Evolutionary conservation across 2,329 filamentous ascomycete species (phyloP).

Genomic region (Verticillium klebahnii): DNA sequence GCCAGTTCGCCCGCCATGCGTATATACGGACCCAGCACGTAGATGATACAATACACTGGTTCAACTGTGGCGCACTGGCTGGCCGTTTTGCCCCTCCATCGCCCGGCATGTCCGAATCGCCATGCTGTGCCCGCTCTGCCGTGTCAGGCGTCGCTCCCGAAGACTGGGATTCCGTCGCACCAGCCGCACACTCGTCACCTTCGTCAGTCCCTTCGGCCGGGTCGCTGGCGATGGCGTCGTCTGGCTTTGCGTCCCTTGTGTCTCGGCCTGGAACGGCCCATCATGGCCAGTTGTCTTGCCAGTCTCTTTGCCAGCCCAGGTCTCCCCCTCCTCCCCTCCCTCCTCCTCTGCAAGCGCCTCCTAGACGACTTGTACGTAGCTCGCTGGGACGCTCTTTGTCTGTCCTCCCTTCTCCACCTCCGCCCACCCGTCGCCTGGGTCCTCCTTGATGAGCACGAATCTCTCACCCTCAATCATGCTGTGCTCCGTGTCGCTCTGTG

Average conservation of each 20-base stretch:
- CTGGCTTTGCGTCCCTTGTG: too few relatives aligned
- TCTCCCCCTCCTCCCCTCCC: background rate
- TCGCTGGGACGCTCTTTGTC: slow-evolving; percentile 86
- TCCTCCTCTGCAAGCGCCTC: slow-evolving; percentile 9
- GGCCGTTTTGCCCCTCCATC: background rate
- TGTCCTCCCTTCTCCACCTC: slow-evolving; percentile 90
- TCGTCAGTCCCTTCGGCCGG: background rate
- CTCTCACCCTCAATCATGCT: slow-evolving; percentile 87
- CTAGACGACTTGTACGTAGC: slow-evolving; percentile 78
- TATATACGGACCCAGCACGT: background rate
- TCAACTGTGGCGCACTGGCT: background rate
- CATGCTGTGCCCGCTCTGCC: background rate
- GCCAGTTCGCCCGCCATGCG: background rate
- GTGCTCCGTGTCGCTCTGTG: slow-evolving; percentile 81
- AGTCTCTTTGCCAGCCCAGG: background rate
- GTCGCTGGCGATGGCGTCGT: background rate
- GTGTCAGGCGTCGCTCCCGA: slow-evolving; percentile 8
- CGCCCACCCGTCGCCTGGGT: slow-evolving; percentile 91
- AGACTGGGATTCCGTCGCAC: slow-evolving; percentile 10
- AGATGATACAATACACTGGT: background rate
- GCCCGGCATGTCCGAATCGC: background rate
- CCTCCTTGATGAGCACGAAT: slow-evolving; percentile 84
- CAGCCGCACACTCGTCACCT: slow-evolving; percentile 11
- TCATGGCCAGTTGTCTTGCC: background rate
- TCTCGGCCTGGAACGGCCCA: background rate